These are phyloP conservation scores for Linderniella brevidens DNA, from an alignment of 257 asterid genomes.

Conservation along the genomic window DNA sequence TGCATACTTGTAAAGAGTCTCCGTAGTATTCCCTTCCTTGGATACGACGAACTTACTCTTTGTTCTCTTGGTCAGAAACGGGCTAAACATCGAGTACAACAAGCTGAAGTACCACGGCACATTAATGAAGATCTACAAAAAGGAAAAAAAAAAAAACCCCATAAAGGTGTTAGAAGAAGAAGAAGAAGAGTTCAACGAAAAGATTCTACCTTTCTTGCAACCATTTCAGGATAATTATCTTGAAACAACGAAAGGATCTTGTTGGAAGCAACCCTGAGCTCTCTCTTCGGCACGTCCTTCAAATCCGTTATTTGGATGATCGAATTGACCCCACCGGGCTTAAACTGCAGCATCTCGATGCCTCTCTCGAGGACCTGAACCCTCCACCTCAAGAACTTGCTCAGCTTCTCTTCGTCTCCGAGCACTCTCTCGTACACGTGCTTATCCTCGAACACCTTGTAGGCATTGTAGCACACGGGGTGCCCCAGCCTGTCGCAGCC, in stretches of 20 bases:
- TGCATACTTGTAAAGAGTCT: conserved; percentile 70
- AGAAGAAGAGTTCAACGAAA: too few species aligned
- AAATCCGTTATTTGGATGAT: conserved; percentile 61
- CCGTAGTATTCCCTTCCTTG: conserved; percentile 77
- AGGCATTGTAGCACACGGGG: conserved; percentile 85
- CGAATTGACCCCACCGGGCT: conserved; percentile 52
- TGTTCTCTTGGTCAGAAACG: conserved; percentile 84
- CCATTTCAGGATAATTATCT: conserved; percentile 94
- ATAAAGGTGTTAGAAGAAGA: not conserved
- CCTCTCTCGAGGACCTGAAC: conserved; percentile 59
- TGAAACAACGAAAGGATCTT: conserved; percentile 50
- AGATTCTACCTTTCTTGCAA: conserved; percentile 57
- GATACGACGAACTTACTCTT: conserved; percentile 88
- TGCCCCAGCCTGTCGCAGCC: conserved; percentile 41
- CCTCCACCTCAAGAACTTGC: conserved; percentile 54
- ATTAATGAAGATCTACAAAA: conserved; percentile 55
- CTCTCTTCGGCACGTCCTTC: conserved; percentile 59
- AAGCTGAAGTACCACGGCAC: conserved; percentile 94
- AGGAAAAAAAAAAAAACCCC: not conserved
- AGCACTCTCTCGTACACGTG: conserved; percentile 50
- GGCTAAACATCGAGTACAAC: conserved; percentile 83
- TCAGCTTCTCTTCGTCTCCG: conserved; percentile 50
- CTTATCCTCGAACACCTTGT: conserved; percentile 58
- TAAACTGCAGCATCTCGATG: conserved; percentile 30
- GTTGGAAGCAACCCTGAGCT: conserved; percentile 51